These are phyloP conservation scores for Claviceps sp. DNA, from an alignment of 2,329 filamentous ascomycete species.

Conservation along the genomic window DNA sequence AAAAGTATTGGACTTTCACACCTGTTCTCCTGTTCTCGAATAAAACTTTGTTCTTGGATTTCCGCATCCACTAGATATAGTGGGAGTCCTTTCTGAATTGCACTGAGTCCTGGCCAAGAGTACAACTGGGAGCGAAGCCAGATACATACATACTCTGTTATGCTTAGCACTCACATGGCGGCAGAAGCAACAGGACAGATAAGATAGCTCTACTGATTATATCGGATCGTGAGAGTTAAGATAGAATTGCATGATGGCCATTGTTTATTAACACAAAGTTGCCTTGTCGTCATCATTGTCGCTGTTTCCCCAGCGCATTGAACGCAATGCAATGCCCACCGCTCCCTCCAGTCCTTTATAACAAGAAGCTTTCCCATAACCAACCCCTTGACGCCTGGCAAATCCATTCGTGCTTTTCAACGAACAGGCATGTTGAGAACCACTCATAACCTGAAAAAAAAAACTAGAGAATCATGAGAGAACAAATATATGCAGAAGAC, in stretches of 20 bases:
- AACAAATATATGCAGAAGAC: background rate
- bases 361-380: background rate
- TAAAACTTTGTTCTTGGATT: too few species aligned
- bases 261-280: background rate
- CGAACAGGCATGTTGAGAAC: background rate
- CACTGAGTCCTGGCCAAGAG: too few species aligned
- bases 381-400: slow-evolving; percentile 1
- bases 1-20: too few species aligned
- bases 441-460: background rate
- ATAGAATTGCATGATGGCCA: background rate
- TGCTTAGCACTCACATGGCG: background rate
- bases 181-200: background rate
- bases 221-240: background rate
- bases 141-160: too few species aligned
- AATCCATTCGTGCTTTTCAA: background rate
- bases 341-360: background rate
- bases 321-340: background rate
- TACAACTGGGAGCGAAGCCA: too few species aligned
- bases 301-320: background rate
- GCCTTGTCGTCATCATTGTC: background rate
- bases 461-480: background rate
- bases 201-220: background rate
- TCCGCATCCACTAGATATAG: too few species aligned
- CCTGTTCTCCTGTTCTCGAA: too few species aligned
- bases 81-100: too few species aligned